Conservation (phyloP, 1,139 yeast genomes). For the Yamadazyma oceani region DNA sequence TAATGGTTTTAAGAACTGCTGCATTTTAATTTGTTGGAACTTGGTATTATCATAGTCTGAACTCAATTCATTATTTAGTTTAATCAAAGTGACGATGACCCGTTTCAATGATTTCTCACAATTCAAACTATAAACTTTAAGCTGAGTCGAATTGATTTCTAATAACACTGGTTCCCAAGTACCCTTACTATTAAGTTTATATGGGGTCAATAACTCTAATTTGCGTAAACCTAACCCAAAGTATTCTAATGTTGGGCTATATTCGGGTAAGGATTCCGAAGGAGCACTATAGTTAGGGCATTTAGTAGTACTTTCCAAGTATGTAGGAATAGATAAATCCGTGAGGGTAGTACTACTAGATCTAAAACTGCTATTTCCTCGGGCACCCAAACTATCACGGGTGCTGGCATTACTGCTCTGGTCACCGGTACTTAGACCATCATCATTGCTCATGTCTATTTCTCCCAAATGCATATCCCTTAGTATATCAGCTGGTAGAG, state of each 20-base stretch:
- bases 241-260: constrained; percentile 32
- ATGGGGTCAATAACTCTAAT: constrained; percentile 42
- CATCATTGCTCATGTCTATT: too few species aligned
- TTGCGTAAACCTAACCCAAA: constrained; percentile 37
- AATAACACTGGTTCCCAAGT: constrained; percentile 51
- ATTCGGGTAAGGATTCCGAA: constrained; percentile 31
- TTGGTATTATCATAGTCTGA: constrained; percentile 6
- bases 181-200: constrained; percentile 27
- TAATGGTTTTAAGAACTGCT: constrained; percentile 16
- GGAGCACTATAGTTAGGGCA: constrained; percentile 20
- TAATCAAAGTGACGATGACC: constrained; percentile 32
- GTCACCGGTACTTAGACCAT: too few species aligned
- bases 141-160: constrained; percentile 60
- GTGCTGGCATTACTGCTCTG: not conserved
- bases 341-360: not conserved
- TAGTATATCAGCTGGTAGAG: too few species aligned
- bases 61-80: constrained; percentile 10
- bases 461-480: too few species aligned
- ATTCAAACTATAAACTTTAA: constrained; percentile 41
- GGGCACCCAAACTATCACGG: not conserved
- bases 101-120: constrained; percentile 24
- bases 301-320: constrained; percentile 12
- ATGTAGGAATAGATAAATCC: constrained; percentile 9
- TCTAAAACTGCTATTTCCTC: not conserved
- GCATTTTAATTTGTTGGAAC: constrained; percentile 12